phyloP scores from a whole-genome alignment of 208 protist genomes.

The Wallacemonas collosoma region DNA sequence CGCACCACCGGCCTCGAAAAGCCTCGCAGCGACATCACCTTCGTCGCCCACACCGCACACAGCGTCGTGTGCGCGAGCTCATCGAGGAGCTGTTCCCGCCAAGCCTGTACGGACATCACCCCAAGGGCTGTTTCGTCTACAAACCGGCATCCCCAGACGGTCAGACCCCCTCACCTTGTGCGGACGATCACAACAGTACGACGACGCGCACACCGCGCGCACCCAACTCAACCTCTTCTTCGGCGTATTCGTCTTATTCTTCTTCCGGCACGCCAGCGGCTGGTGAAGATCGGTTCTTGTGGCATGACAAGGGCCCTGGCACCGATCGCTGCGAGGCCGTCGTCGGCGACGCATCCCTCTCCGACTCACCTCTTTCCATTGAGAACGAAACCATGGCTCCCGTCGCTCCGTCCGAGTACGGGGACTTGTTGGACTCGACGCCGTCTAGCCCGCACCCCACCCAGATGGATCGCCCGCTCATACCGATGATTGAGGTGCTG shows the following conservation, averaged over 20 bases:
- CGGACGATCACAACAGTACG: not conserved
- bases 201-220: not conserved
- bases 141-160: not conserved
- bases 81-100: slow-evolving; percentile 79
- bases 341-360: not conserved
- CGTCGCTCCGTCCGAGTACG: not conserved
- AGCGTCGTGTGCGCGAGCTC: slow-evolving; percentile 70
- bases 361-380: not conserved
- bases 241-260: too few relatives aligned
- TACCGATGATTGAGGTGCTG: slow-evolving; percentile 84
- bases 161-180: not conserved
- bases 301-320: slow-evolving; percentile 15
- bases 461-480: not conserved
- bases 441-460: not conserved
- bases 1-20: too few relatives aligned
- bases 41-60: slow-evolving; percentile 12
- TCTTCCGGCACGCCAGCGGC: not conserved
- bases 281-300: slow-evolving; percentile 6
- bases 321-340: not conserved
- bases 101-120: slow-evolving; percentile 20
- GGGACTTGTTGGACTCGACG: not conserved
- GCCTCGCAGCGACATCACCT: too few relatives aligned
- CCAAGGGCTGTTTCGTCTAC: slow-evolving; percentile 10
- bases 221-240: not conserved
- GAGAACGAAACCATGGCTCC: not conserved